Percentiles rank a stretch among this genome's conserved stretches.
phyloP scores from a whole-genome alignment of 2,329 filamentous ascomycete genomes.

The Acrodontium crateriforme region DNA sequence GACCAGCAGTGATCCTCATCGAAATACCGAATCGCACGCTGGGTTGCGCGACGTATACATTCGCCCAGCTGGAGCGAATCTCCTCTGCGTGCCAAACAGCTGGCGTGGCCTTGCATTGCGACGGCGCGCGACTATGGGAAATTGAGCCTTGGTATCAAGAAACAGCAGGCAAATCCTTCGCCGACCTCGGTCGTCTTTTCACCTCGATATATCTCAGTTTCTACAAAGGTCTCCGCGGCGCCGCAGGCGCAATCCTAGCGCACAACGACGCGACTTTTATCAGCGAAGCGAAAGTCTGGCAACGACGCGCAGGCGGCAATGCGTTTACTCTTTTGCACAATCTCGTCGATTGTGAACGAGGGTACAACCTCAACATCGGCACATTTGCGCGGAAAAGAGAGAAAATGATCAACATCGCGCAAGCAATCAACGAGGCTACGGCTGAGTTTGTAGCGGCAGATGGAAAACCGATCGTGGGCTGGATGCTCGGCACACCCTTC shows the following conservation, averaged over 20 bases:
- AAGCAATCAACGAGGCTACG: conserved; percentile 4
- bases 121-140: conserved; percentile 14
- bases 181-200: conserved; percentile 9
- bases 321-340: conserved; percentile 8
- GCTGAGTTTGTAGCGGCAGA: conserved; percentile 3
- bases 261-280: conserved; percentile 7
- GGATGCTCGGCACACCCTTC: conserved; percentile 5
- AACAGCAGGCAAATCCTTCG: conserved; percentile 8
- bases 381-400: conserved; percentile 7
- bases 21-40: conserved; percentile 13
- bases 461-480: conserved; percentile 6
- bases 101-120: conserved; percentile 9
- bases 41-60: conserved; percentile 12
- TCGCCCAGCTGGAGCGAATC: conserved; percentile 8
- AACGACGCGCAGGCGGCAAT: conserved; percentile 10
- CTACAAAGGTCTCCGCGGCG: conserved; percentile 11
- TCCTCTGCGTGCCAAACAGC: conserved; percentile 7
- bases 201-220: conserved; percentile 11
- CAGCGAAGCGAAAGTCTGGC: conserved; percentile 10
- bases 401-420: conserved; percentile 10
- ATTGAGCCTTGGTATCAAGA: conserved; percentile 13
- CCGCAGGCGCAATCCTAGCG: conserved; percentile 9
- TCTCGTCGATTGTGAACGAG: conserved; percentile 10
- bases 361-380: conserved; percentile 11
- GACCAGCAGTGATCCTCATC: conserved; percentile 9